A percentile compares a stretch with the other conserved stretches of the same genome.
Conservation (phyloP, 139 green algal genomes). For the Astrephomene gubernaculifera region DNA sequence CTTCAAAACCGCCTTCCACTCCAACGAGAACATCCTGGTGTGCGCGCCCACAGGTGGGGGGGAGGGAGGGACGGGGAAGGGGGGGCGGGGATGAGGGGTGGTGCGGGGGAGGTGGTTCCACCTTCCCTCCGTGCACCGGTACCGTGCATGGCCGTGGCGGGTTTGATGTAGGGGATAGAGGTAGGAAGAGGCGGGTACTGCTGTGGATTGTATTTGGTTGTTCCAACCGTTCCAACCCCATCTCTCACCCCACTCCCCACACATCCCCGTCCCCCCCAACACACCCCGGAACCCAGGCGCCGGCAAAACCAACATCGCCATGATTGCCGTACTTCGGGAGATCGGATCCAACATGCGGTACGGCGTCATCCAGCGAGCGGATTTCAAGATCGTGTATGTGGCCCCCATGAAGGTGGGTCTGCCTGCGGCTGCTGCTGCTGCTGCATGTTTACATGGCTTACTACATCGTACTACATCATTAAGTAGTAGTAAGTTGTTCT, state of each 20-base stretch:
- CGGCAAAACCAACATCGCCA: constrained; percentile 99
- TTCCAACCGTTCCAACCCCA: too few species aligned
- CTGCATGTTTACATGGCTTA: too few species aligned
- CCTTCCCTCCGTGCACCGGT: too few species aligned
- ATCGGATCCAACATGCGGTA: constrained; percentile 79
- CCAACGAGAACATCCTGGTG: constrained; percentile 94
- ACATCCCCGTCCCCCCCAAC: not conserved
- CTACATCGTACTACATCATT: too few species aligned
- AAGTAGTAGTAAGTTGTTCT: too few species aligned
- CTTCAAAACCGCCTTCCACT: constrained; percentile 80
- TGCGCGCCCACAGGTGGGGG: constrained; percentile 81
- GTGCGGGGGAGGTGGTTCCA: too few species aligned
- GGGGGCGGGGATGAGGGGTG: not conserved
- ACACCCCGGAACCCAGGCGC: constrained; percentile 64
- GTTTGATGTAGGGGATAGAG: too few species aligned
- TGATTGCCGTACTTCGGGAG: constrained; percentile 95
- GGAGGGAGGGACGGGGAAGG: not conserved
- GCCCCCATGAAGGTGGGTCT: constrained; percentile 99
- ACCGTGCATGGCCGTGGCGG: too few species aligned
- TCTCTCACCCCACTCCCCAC: not conserved
- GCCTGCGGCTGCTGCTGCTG: too few species aligned
- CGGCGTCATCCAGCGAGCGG: constrained; percentile 74
- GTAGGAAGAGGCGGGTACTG: too few species aligned
- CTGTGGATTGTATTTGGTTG: too few species aligned
- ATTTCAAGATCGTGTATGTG: constrained; percentile 97